Base-by-base conservation (phyloP, 2,329 filamentous ascomycete genomes). In the Fusarium subglutinans region DNA sequence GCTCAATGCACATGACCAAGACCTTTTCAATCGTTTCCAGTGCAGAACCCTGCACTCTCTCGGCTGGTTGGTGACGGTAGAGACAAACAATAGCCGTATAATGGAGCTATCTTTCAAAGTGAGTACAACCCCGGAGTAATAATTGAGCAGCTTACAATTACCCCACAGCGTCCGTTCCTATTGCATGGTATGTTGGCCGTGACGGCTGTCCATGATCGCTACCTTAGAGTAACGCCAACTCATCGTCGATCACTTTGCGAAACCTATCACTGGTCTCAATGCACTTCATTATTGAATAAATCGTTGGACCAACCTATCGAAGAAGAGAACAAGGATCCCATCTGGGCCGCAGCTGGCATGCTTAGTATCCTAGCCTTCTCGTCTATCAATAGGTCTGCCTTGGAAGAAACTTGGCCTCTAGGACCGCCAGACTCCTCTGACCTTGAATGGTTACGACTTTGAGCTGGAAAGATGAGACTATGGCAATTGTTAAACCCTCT, bases 91-190 rank as follows among this genome's bases (percentile, higher is more conserved):
- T 3, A 17, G 18, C 2, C 24, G 9, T 3, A 12, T 54, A 9
- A 3, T 54, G 17, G 50, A 15, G 18, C 3, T 54, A 6, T 54
- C 50, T 15, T 38, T 54, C 4, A 4, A 37, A 12, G 50, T 54
- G 12, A 26, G 50, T 28, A 20, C 5, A 22, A 15, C 0, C 12
- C 18, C 3, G 6, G 2, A 24, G 11, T 20, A 10, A 11, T 3
- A 13, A 15, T 24, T 0, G 0, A 24, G 2, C 3, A 35, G 10
- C 33, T 54, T 22, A 54, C 3, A 15, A 5, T 17, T 26, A 0
- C 3, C 9, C 15, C 17, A 2, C 4, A 54, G 50, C 5, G 13
- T 17, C 33, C 50, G 28, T 54, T 38, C 15, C 5, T 54, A 22
- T 22, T 26, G 0, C 50, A 54, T 37, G 50, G 33, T 1, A 38